Percentiles rank a stretch among this genome's conserved stretches.
phyloP scores from a whole-genome alignment of 78 protist genomes.

The Acrasis kona region DNA sequence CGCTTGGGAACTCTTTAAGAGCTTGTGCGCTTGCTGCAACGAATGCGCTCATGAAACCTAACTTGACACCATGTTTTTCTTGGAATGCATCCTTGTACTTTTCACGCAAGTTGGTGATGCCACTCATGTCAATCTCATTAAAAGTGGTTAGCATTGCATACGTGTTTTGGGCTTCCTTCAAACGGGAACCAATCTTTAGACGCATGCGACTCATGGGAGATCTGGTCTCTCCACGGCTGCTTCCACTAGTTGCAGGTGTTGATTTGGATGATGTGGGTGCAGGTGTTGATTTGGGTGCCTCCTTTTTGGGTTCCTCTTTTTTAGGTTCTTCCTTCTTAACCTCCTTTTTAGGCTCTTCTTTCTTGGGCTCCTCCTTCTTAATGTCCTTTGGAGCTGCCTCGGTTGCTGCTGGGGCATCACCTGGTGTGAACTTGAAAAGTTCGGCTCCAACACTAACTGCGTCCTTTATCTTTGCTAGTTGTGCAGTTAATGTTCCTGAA shows the following conservation, averaged over 20 bases:
- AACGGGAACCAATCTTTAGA: slow-evolving; percentile 78
- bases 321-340: background rate
- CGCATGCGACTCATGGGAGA: slow-evolving; percentile 88
- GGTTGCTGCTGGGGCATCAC: slow-evolving; percentile 38
- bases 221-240: background rate
- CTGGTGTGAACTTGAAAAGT: slow-evolving; percentile 43
- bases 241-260: background rate
- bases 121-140: slow-evolving; percentile 91
- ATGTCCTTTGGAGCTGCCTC: slow-evolving; percentile 29
- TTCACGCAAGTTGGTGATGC: slow-evolving; percentile 70
- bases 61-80: slow-evolving; percentile 92
- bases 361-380: slow-evolving; percentile 7
- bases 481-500: slow-evolving; percentile 51
- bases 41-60: slow-evolving; percentile 96
- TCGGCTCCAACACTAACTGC: slow-evolving; percentile 59
- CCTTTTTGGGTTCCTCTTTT: background rate
- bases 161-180: slow-evolving; percentile 91
- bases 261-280: slow-evolving; percentile 13
- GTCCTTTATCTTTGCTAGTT: slow-evolving; percentile 49
- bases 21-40: slow-evolving; percentile 84
- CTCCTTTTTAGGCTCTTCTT: background rate
- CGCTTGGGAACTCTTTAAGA: slow-evolving; percentile 66
- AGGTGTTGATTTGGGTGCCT: background rate
- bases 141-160: slow-evolving; percentile 96
- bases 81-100: slow-evolving; percentile 81